Base-by-base conservation (phyloP, 306 rosid genomes). In the Glycine tomentella region DNA sequence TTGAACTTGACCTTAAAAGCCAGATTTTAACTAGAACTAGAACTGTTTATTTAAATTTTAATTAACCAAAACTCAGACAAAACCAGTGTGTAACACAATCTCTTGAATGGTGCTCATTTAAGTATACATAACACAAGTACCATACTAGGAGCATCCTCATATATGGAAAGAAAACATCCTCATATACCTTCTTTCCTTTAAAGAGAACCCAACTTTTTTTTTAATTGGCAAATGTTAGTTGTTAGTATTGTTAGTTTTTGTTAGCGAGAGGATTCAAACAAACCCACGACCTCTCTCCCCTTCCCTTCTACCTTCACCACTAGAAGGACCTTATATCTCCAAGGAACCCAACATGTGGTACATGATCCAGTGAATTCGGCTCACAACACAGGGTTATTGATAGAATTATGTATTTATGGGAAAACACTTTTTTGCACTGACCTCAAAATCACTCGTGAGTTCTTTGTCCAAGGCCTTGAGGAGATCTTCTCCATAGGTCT, bases 401-500 rank as follows among this genome's bases (percentile, higher is more conserved):
- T 9, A 34, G 10, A 13, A 63, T 6, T 12, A 14, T 64, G 20
- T 34, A 12, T 12, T 33, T 6, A 34, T 63, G 52, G 5, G 46
- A 14, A 50, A 74, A 57, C 31, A 12, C 42, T 44, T 75, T 67
- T 4, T 3, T 58, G 70, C 6, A 83, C 83, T 48, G 31, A 90
- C 94, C 93, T 85, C 89, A 81, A 87, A 90, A 48, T 89, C 90
- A 82, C 81, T 86, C 7, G 93, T 85, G 55, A 90, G 89, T 83
- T 92, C 93, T 67, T 88, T 89, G 52, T 90, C 87, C 51, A 92
- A 88, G 31, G 72, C 74, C 76, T 92, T 89, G 66, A 86, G 86
- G 55, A 92, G 88, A 59, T 89, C 95, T 80, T 87, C 89, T 75
- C 91, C 92, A 51, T 78, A 80, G 48, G 86, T 86, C 46, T 85